Base-by-base conservation (phyloP, 495 filamentous ascomycete species). In the Trypethelium eluteriae region DNA sequence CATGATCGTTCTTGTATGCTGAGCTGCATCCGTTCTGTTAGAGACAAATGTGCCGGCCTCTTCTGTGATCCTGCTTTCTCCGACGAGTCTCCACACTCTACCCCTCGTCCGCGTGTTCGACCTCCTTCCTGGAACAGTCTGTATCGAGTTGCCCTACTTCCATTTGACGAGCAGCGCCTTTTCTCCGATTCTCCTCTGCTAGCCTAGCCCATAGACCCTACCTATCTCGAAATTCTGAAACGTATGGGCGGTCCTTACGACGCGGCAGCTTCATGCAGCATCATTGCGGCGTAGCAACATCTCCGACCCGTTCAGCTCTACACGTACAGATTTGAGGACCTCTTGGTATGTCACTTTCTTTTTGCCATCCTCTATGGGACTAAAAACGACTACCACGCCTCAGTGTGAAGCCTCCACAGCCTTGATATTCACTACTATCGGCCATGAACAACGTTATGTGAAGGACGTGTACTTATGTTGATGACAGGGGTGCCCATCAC, bases 71-170 rank as follows among this genome's bases (percentile, higher is more conserved):
- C 53, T 35, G 11, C 32, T 11, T 32, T 25, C 18, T 14, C 53
- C 18, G 53, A 18, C 53, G 36, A 10, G 36, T 7, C 53, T 10
- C 25, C 53, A 59, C 53, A 11, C 53, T 59, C 46, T 39, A 44
- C 41, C 7, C 38, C 32, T 62, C 64, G 32, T 62, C 12, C 64
- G 38, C 56, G 46, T 65, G 2, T 41, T 36, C 64, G 64, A 12
- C 64, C 46, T 49, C 64, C 64, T 50, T 65, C 64, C 41, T 41
- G 25, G 39, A 61, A 14, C 47, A 59, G 53, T 35, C 53, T 59
- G 53, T 32, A 36, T 59, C 53, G 34, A 14, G 25, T 14, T 59
- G 32, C 53, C 53, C 53, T n/a, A 5, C 36, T 18, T 59, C 25
- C 53, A 59, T 59, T 32, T 18, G 25, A 35, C 53, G 25, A 59